Base-by-base conservation (phyloP, 257 asterid species). In the Salvia hispanica region DNA sequence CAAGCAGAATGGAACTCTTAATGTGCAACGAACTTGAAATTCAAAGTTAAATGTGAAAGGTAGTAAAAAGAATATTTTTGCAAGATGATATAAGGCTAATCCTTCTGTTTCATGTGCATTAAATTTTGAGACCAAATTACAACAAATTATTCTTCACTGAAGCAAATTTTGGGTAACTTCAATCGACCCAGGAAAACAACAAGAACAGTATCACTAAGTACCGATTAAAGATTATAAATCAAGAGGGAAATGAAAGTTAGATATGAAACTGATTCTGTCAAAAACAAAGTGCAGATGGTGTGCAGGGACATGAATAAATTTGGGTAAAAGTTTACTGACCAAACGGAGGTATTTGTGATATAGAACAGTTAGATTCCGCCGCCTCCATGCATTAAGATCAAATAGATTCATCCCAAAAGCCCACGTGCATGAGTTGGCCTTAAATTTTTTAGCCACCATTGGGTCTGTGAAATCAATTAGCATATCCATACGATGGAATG, bases 371-470 rank as follows among this genome's bases (percentile, higher is more conserved):
- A 94, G 60, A 63, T 83, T 80, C 58, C 31, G 84, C 56, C 64
- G 77, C 80, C 95, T 90, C 99, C 99, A 94, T 70, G 74, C 78
- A 56, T 68, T 81, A 74, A 94, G 96, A 80, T 94, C 92, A 50
- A 94, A 94, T 31, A 94, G 45, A 77, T 94, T 94, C 94, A 94
- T 72, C 63, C 99, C 99, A 58, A 88, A 94, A 69, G 97, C 99
- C 97, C 99, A 91, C 7, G 99, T 87, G 90, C 99, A 91, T 34
- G 86, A 33, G 36, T 79, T 76, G 74, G 82, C 69, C 66, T 88
- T 82, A 42, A 90, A 83, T 50, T 52, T 74, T 47, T 76, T 77
- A 47, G 85, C 82, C 75, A 91, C 72, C 14, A 58, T 18, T 51
- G 95, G 96, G 72, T 88, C 95, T 28, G 95, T 72, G 62, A 94